Conservation (phyloP, 2,329 filamentous ascomycete genomes). For the Paramyrothecium roridum region DNA sequence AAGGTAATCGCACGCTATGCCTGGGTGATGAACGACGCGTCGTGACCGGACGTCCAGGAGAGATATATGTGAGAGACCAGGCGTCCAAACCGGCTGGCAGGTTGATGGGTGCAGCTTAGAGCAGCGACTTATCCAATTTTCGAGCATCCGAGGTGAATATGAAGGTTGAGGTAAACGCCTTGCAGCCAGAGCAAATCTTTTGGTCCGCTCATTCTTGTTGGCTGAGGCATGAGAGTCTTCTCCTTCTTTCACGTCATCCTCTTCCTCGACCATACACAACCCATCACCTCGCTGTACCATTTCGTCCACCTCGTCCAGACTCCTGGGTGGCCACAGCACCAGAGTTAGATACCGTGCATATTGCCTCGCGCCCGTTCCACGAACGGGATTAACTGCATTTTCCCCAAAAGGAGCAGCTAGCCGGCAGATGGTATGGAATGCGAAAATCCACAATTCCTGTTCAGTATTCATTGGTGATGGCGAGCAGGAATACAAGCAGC, state of each 20-base stretch:
- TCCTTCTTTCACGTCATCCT: not conserved
- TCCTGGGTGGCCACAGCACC: not conserved
- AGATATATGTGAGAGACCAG: not conserved
- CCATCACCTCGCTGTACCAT: not conserved
- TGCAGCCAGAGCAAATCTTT: not conserved
- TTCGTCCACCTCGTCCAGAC: not conserved
- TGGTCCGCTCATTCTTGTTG: not conserved
- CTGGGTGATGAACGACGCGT: not conserved
- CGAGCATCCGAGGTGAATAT: not conserved
- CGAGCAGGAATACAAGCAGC: not conserved
- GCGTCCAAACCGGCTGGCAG: not conserved
- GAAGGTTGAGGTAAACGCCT: not conserved
- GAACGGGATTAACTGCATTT: not conserved
- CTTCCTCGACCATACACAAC: not conserved
- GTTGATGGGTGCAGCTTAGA: not conserved
- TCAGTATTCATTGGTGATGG: not conserved
- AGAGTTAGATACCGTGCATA: not conserved
- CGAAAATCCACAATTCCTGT: not conserved
- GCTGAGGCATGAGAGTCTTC: not conserved
- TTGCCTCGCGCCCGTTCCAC: not conserved
- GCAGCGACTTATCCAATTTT: not conserved
- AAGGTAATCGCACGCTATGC: conserved; percentile 4
- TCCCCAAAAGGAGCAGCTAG: not conserved
- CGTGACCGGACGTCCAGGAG: not conserved
- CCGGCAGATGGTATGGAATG: not conserved